A percentile compares a stretch with the other conserved stretches of the same genome.
Conservation (phyloP, 2,329 filamentous ascomycete genomes). For the Diaporthe capsici region DNA sequence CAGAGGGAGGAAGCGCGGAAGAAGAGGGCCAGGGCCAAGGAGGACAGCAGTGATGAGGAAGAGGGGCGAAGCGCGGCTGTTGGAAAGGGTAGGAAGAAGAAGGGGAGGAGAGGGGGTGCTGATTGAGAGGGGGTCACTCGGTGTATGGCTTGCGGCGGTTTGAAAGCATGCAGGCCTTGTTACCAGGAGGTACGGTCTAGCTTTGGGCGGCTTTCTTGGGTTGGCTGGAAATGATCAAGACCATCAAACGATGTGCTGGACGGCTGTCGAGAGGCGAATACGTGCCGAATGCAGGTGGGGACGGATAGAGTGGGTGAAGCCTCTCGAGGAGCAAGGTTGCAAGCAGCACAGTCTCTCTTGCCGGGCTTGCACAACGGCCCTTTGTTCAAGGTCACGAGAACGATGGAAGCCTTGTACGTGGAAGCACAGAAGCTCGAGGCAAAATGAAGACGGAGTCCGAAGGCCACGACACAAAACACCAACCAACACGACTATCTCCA, state of each 20-base stretch:
- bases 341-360: not conserved
- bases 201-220: too few species aligned
- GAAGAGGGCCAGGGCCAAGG: constrained; percentile 40
- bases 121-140: not conserved
- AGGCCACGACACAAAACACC: not conserved
- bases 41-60: constrained; percentile 51
- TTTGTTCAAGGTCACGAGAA: not conserved
- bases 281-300: not conserved
- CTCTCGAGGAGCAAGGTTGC: not conserved
- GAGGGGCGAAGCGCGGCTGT: constrained; percentile 48
- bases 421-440: not conserved
- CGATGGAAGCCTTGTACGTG: not conserved
- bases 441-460: not conserved
- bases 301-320: not conserved
- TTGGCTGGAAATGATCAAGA: not conserved
- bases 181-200: not conserved
- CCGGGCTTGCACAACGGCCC: not conserved
- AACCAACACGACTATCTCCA: not conserved
- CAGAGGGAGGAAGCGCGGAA: constrained; percentile 40
- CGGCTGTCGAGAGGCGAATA: too few species aligned
- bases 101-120: not conserved
- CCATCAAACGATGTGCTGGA: not conserved
- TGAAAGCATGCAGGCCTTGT: not conserved
- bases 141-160: not conserved
- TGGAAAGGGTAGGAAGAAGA: constrained; percentile 43